These are phyloP conservation scores for Solanum hybrid DNA, from an alignment of 305 asterid species.

Conservation along the genomic window DNA sequence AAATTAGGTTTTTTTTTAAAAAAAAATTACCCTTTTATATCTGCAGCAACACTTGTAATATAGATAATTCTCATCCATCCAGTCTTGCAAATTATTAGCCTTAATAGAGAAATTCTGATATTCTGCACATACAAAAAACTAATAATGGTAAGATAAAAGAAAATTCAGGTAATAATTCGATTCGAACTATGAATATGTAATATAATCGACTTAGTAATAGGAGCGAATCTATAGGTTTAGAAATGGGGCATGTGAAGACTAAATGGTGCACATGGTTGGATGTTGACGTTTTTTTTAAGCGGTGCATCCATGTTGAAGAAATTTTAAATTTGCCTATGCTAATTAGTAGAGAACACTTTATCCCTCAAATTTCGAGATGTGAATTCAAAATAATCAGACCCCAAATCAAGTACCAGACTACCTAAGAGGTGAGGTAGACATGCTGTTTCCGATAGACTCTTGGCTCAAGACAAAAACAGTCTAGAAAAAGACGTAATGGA, in stretches of 20 bases:
- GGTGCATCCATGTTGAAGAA: not conserved
- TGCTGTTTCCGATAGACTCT: not conserved
- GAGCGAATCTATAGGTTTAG: not conserved
- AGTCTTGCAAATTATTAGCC: conserved; percentile 19
- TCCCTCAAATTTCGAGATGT: fast-evolving
- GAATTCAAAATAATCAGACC: fast-evolving
- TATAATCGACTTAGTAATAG: not conserved
- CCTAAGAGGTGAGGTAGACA: not conserved
- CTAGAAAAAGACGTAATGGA: not conserved
- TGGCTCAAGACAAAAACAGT: not conserved
- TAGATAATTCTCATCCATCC: conserved; percentile 47
- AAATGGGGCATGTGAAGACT: not conserved
- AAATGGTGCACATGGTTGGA: not conserved
- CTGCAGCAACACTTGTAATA: conserved; percentile 29
- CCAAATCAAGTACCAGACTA: not conserved
- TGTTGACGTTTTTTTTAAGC: not conserved
- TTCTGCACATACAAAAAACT: conserved; percentile 9
- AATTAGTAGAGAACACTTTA: not conserved
- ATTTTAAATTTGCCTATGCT: not conserved
- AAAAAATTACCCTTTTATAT: conserved; percentile 10
- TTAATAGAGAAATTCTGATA: conserved; percentile 1
- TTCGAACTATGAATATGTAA: not conserved
- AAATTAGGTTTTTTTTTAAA: not conserved
- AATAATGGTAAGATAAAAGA: not conserved
- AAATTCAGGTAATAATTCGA: not conserved